Conservation (phyloP, 2,329 filamentous ascomycete genomes). For the Dothideomycetes sp. region DNA sequence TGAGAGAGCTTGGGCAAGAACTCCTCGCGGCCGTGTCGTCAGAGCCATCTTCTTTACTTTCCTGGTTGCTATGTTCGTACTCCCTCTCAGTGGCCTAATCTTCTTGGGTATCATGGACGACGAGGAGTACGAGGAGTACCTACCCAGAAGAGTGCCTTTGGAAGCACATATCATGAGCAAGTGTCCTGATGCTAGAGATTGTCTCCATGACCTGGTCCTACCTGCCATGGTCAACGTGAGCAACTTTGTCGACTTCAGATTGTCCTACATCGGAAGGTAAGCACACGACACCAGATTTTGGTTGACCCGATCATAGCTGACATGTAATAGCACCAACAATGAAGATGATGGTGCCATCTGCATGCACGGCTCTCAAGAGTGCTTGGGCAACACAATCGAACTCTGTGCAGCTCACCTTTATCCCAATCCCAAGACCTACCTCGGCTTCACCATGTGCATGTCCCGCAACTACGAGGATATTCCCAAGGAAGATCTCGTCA, state of each 20-base stretch:
- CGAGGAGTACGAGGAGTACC: conserved; percentile 15
- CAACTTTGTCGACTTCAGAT: conserved; percentile 79
- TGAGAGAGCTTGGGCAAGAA: conserved; percentile 24
- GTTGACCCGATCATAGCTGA: neutral
- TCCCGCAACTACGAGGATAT: conserved; percentile 67
- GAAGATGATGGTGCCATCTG: conserved; percentile 77
- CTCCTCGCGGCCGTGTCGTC: conserved; percentile 20
- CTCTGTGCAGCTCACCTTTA: conserved; percentile 80
- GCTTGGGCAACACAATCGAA: conserved; percentile 87
- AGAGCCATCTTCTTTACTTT: conserved; percentile 26
- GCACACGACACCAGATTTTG: conserved; percentile 19
- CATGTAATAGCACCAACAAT: conserved; percentile 45
- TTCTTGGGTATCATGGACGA: conserved; percentile 23
- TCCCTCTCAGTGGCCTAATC: conserved; percentile 20
- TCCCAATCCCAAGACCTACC: conserved; percentile 73
- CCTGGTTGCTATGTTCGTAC: conserved; percentile 21
- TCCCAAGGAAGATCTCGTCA: conserved; percentile 65
- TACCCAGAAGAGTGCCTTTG: conserved; percentile 52
- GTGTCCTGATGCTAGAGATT: conserved; percentile 84
- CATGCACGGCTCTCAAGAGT: conserved; percentile 83
- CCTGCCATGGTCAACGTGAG: conserved; percentile 76
- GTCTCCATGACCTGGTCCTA: conserved; percentile 68
- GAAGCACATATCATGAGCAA: conserved; percentile 94
- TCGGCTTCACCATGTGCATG: conserved; percentile 91
- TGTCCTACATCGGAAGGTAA: conserved; percentile 81